Base-by-base conservation (phyloP, 352 stramenopile species). In the Phytophthora foliorum region DNA sequence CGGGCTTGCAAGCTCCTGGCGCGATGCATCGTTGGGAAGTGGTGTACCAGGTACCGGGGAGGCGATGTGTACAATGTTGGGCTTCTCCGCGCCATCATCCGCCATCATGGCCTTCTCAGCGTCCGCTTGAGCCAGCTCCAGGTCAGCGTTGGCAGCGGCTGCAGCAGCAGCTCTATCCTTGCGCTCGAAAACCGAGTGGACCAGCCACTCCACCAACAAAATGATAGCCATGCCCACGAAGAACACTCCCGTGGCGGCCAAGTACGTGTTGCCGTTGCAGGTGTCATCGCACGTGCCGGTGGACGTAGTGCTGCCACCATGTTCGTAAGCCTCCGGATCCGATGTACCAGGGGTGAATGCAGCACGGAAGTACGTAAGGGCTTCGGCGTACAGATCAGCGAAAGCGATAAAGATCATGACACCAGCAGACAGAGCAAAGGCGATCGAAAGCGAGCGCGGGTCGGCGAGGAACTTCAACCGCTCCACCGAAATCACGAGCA, bases 381-480 rank as follows among this genome's bases (percentile, higher is more conserved):
- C 44, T 34, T 91, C 81, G 0, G 71, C 60, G 41, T 80, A 88
- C 27, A 91, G 54, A 67, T 91, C 81, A 16, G 82, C 77, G 5
- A 91, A 63, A 45, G 69, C 77, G 54, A 91, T 91, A 58, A 91
- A 91, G 24, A 88, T 39, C 83, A 91, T 91, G 42, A 91, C 83
- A 63, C 83, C 80, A n/a, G 83, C 77, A 3, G 83, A 88, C n/a
- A 91, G 53, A 1, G 83, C 81, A 31, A 91, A 90, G 3, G 83
- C 75, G 25, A 89, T 65, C 11, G 78, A 80, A 21, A 91, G 63
- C 39, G 80, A 69, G 17, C 66, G 58, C 46, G 76, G 76, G 56
- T 75, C 78, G 2, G 78, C 82, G 16, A 91, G 61, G 69, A 89
- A 88, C 21, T 88, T 81, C 17, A 91, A 62, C 11, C 77, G 63